A percentile compares a stretch with the other conserved stretches of the same genome.
These are phyloP conservation scores for Hypoxylon sp. DNA, from an alignment of 2,329 filamentous ascomycete genomes.

Conservation along the genomic window DNA sequence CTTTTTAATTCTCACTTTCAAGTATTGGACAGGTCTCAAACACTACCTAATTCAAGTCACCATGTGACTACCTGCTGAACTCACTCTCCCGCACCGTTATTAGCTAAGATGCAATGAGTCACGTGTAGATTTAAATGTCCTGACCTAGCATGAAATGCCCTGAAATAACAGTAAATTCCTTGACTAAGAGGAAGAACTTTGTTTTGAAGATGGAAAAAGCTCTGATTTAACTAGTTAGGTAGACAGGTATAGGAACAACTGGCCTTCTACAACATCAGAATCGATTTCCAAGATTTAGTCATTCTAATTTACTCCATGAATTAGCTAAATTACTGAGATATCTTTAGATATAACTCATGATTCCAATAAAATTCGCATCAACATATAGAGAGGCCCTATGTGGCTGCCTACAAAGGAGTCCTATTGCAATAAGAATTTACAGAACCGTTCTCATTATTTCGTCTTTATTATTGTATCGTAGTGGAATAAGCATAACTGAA, in stretches of 20 bases:
- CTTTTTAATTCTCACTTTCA: neutral
- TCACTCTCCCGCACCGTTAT: neutral
- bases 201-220: neutral
- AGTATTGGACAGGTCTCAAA: neutral
- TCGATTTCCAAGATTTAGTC: no score
- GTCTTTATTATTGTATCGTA: neutral
- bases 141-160: conserved; percentile 1
- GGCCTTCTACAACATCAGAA: no score
- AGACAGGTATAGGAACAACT: no score
- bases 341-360: no score
- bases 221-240: no score
- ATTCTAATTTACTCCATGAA: no score
- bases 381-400: no score
- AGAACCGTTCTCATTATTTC: neutral
- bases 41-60: neutral
- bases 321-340: no score
- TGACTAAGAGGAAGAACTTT: neutral
- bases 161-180: neutral
- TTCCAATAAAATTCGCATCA: no score
- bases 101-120: neutral
- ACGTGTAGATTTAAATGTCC: conserved; percentile 4
- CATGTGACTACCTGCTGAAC: neutral
- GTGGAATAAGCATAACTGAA: neutral
- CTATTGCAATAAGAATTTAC: neutral
- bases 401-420: neutral